These are phyloP conservation scores for Kodamaea anthophila DNA, from an alignment of 1,139 yeast genomes.

Conservation along the genomic window DNA sequence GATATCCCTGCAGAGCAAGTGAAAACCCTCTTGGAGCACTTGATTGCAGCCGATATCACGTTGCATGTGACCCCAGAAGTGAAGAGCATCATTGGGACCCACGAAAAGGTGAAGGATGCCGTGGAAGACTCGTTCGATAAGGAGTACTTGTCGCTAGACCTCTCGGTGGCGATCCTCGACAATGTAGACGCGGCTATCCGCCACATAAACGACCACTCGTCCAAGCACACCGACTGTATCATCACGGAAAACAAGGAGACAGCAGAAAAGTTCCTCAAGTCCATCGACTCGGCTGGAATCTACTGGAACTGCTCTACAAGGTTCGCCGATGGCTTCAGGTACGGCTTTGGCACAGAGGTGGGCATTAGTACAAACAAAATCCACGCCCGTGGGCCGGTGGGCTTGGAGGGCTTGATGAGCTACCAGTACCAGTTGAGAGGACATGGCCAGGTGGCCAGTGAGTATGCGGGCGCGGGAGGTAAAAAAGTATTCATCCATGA, in stretches of 20 bases:
- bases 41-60: slow-evolving; percentile 63
- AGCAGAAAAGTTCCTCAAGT: slow-evolving; percentile 76
- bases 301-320: slow-evolving; percentile 97
- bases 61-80: slow-evolving; percentile 61
- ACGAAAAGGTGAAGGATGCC: slow-evolving; percentile 19
- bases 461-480: slow-evolving; percentile 93
- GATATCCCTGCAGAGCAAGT: slow-evolving; percentile 38
- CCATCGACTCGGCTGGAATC: slow-evolving; percentile 94
- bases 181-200: slow-evolving; percentile 63
- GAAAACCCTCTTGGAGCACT: slow-evolving; percentile 38
- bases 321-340: slow-evolving; percentile 97
- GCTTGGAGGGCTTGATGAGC: slow-evolving; percentile 91
- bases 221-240: slow-evolving; percentile 93
- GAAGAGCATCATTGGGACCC: slow-evolving; percentile 15
- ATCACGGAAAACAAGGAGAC: slow-evolving; percentile 63
- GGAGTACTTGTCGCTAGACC: slow-evolving; percentile 77
- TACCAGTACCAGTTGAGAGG: slow-evolving; percentile 93
- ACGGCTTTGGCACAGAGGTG: slow-evolving; percentile 97
- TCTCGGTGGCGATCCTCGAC: slow-evolving; percentile 62
- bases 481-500: slow-evolving; percentile 70
- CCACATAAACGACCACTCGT: slow-evolving; percentile 86
- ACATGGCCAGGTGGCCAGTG: slow-evolving; percentile 85
- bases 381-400: slow-evolving; percentile 98
- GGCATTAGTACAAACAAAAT: slow-evolving; percentile 96
- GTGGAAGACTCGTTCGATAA: slow-evolving; percentile 58